Base-by-base conservation (phyloP, 169 alveolate genomes). In the Cyclospora cayetanensis region DNA sequence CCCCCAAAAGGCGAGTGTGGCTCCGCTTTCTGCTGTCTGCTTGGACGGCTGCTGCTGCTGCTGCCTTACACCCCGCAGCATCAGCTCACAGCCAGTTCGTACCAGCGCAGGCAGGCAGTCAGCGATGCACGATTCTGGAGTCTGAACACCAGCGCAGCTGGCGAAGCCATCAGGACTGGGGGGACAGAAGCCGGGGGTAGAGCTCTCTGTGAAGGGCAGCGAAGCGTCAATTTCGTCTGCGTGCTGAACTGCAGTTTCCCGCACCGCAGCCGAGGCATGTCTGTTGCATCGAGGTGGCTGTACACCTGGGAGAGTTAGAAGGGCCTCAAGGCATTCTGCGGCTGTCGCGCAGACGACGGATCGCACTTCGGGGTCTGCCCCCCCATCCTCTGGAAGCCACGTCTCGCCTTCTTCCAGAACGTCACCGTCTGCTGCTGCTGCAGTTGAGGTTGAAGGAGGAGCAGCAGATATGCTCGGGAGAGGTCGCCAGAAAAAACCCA, bases 311-410 rank as follows among this genome's bases (percentile, higher is more conserved):
- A 79, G 72, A 55, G 43, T 79, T 50, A 79, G 88, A 31, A 79
- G 88, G 53, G 50, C 3, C 88, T 43, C 72, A 15, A 79, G 88
- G 27, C 88, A 79, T 34, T 79, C 88, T 46, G 88, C 88, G 25
- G 88, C 88, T 50, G 88, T 50, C 18, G 31, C 55, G 34, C 88
- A 50, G 50, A 79, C 88, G 37, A 50, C 22, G 0, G 88, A 70
- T 29, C 50, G 53, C 42, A 79, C 88, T 29, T 43, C 70, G 46
- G 74, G 72, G 20, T 50, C 88, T 4, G 46, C 72, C n/a, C n/a
- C n/a, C n/a, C n/a, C n/a, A n/a, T n/a, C n/a, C n/a, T n/a, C n/a
- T n/a, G n/a, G n/a, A n/a, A n/a, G n/a, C n/a, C n/a, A n/a, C n/a
- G n/a, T n/a, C n/a, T n/a, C n/a, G 2, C 15, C n/a, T n/a, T 12